Percentiles rank a stretch among this genome's conserved stretches.
phyloP scores from a whole-genome alignment of 768 basidiomycete species.

The Gloeostereum incarnatum region DNA sequence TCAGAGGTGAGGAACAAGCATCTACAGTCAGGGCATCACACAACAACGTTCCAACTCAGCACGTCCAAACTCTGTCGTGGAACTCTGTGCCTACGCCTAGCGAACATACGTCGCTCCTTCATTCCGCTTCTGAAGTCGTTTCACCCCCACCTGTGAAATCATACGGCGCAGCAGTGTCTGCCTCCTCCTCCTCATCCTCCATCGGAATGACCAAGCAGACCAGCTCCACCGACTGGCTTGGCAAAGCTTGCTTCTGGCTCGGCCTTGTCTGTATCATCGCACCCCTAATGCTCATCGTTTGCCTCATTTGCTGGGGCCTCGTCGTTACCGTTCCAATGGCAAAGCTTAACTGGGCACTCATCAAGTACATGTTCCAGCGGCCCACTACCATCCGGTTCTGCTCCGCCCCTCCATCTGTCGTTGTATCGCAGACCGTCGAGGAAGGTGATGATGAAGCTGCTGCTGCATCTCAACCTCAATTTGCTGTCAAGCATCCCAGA shows the following conservation, averaged over 20 bases:
- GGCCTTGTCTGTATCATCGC: constrained; percentile 70
- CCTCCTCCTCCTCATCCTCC: constrained; percentile 20
- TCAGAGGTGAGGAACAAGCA: constrained; percentile 14
- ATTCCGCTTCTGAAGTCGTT: constrained; percentile 17
- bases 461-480: constrained; percentile 26
- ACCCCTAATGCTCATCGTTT: constrained; percentile 82
- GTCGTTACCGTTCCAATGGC: constrained; percentile 98
- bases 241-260: constrained; percentile 77
- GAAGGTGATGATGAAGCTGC: constrained; percentile 14
- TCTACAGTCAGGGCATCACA: constrained; percentile 23
- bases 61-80: constrained; percentile 34
- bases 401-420: constrained; percentile 68
- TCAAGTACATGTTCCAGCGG: constrained; percentile 69
- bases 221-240: constrained; percentile 44
- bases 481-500: constrained; percentile 64
- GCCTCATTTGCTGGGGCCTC: constrained; percentile 89
- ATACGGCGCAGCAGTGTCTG: constrained; percentile 51
- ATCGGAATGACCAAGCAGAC: constrained; percentile 22
- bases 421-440: constrained; percentile 30
- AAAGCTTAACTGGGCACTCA: constrained; percentile 90
- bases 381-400: constrained; percentile 90
- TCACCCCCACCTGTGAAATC: constrained; percentile 42
- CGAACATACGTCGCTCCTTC: constrained; percentile 42
- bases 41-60: constrained; percentile 33
- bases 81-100: constrained; percentile 19